Evolutionary conservation across 176 grass and related monocot species (phyloP), one percentile per base, ranked within the genome.

Genomic region (Eremochloa ophiuroides): DNA sequence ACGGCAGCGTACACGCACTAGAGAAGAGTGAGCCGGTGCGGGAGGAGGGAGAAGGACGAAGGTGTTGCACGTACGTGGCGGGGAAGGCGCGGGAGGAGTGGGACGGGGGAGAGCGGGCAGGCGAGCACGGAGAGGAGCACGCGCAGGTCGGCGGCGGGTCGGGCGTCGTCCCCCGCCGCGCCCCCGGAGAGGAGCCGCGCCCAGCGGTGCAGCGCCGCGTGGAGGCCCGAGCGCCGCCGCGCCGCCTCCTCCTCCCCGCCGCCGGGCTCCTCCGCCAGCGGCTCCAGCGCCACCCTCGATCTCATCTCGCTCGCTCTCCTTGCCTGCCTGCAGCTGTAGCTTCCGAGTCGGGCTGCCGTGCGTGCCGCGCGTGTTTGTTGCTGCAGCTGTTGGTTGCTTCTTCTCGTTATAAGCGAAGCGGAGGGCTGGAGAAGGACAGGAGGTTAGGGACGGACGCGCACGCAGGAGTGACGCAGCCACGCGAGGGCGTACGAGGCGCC

Each of bases 231-330:
- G 31, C 61, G 66, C 60, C 68, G 74, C 18, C 84, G 82, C 73
- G 88, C 40, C 25, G 65, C 76, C 9, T 78, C 79, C n/a, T 84
- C 90, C 29, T 83, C 80, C 17, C 92, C 97, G 73, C 73, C 88
- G 13, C 91, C 88, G 9, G 97, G 97, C 89, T 99, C 93, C 91
- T 99, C 97, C n/a, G 93, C 90, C 43, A 99, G 85, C 67, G 93
- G 87, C 83, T 94, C 93, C 69, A 99, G 88, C 46, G 78, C 89
- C 93, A 87, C 92, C 71, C 77, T 83, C 65, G 85, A 62, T 17
- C 86, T 78, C 85, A 85, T 88, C 81, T 67, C 17, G 6, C 58
- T 46, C 76, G 6, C 18, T 53, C 5, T 34, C 20, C 74, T 66
- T 53, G 35, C 39, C 77, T 1, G n/a, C 30, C 33, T 20, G 23